These are phyloP conservation scores for Hypericum perforatum DNA, from an alignment of 345 rosid genomes.

Conservation along the genomic window DNA sequence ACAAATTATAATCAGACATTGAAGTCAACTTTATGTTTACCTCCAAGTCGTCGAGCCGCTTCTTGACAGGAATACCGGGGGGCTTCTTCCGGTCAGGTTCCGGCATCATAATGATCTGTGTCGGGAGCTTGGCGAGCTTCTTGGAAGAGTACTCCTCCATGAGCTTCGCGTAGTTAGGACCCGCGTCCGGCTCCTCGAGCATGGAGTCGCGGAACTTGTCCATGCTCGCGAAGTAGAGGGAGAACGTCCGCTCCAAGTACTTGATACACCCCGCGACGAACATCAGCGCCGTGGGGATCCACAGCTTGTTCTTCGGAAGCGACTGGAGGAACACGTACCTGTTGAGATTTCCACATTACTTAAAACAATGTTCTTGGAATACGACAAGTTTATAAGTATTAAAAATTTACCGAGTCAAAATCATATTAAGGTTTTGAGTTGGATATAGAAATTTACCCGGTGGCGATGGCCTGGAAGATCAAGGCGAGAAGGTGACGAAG, in stretches of 20 bases:
- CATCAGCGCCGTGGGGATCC: constrained; percentile 5
- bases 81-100: constrained; percentile 33
- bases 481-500: constrained; percentile 41
- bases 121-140: constrained; percentile 32
- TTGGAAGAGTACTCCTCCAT: constrained; percentile 53
- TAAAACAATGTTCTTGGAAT: no score
- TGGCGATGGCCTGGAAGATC: constrained; percentile 30
- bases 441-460: no score
- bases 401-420: no score
- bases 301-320: constrained; percentile 14
- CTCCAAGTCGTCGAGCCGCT: neutral
- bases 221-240: constrained; percentile 12
- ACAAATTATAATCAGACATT: no score
- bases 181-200: constrained; percentile 46
- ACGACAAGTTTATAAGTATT: no score
- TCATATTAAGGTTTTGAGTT: no score
- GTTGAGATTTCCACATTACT: no score
- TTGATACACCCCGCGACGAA: constrained; percentile 16
- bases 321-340: constrained; percentile 40
- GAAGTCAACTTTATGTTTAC: no score
- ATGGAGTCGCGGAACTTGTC: constrained; percentile 22
- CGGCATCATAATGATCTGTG: constrained; percentile 26
- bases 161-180: constrained; percentile 51
- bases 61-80: neutral
- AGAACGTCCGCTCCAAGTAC: constrained; percentile 13